These are phyloP conservation scores for Lactifluus echinatus DNA, from an alignment of 768 basidiomycete species.

Conservation along the genomic window DNA sequence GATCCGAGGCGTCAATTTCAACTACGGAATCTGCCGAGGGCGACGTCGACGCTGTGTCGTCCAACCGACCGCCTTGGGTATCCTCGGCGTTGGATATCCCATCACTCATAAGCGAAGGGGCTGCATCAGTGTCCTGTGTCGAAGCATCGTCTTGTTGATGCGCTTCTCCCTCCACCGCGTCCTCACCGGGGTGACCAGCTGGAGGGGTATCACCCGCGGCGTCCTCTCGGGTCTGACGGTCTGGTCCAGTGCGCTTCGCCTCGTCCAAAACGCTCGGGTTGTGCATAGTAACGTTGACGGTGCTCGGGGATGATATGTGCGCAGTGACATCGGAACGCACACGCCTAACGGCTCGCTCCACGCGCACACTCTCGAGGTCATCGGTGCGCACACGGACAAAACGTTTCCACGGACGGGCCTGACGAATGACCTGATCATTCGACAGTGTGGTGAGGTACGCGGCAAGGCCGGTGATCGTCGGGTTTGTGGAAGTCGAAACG, in stretches of 20 bases:
- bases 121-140: slow-evolving; percentile 3
- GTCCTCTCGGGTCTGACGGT: slow-evolving; percentile 6
- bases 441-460: slow-evolving; percentile 74
- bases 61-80: neutral
- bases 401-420: slow-evolving; percentile 67
- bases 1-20: slow-evolving; percentile 13
- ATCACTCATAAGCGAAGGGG: slow-evolving; percentile 16
- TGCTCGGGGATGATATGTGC: slow-evolving; percentile 39
- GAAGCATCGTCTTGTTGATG: slow-evolving; percentile 9
- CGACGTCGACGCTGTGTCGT: slow-evolving; percentile 21
- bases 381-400: slow-evolving; percentile 83
- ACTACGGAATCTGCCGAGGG: slow-evolving; percentile 15
- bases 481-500: slow-evolving; percentile 23
- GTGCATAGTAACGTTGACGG: slow-evolving; percentile 19
- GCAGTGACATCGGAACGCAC: slow-evolving; percentile 78
- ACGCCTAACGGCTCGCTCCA: slow-evolving; percentile 82
- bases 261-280: slow-evolving; percentile 11
- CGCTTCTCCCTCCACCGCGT: slow-evolving; percentile 24
- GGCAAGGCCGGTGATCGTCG: slow-evolving; percentile 51
- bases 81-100: slow-evolving; percentile 8
- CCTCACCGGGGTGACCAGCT: slow-evolving; percentile 19
- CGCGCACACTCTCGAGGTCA: slow-evolving; percentile 79
- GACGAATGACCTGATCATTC: slow-evolving; percentile 54
- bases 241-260: slow-evolving; percentile 1
- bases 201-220: neutral